These are phyloP conservation scores for Dictyostelium gargantuum DNA, from an alignment of 208 protist species.

Conservation along the genomic window DNA sequence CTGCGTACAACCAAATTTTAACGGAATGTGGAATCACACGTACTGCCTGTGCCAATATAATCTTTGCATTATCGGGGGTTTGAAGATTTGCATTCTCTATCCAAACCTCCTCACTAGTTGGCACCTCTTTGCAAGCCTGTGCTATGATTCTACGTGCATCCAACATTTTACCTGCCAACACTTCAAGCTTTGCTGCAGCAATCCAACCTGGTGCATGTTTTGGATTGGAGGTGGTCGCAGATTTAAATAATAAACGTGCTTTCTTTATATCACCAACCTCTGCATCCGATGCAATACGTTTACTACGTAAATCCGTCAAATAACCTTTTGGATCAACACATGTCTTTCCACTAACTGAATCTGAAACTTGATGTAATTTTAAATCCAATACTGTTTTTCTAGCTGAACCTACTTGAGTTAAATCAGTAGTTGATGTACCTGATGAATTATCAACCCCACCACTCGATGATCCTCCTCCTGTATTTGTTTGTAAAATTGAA, in stretches of 20 bases:
- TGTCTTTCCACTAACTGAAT: slow-evolving; percentile 90
- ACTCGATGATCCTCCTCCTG: not conserved
- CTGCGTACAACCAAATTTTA: slow-evolving; percentile 90
- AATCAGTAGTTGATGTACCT: slow-evolving; percentile 79
- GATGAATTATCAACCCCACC: not conserved
- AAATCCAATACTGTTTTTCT: slow-evolving; percentile 82
- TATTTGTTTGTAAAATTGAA: not conserved
- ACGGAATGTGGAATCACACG: slow-evolving; percentile 87
- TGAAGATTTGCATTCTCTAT: slow-evolving; percentile 89
- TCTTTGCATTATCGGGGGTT: slow-evolving; percentile 85
- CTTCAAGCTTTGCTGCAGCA: slow-evolving; percentile 89
- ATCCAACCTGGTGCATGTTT: slow-evolving; percentile 87
- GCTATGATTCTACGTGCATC: slow-evolving; percentile 87
- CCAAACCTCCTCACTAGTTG: slow-evolving; percentile 91
- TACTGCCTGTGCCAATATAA: slow-evolving; percentile 87
- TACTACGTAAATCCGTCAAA: slow-evolving; percentile 87
- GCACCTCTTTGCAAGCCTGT: slow-evolving; percentile 85
- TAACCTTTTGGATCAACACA: slow-evolving; percentile 92
- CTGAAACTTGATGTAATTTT: slow-evolving; percentile 78
- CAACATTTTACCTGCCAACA: slow-evolving; percentile 87
- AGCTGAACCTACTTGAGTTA: slow-evolving; percentile 86
- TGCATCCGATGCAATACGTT: slow-evolving; percentile 71
- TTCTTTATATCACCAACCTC: slow-evolving; percentile 90
- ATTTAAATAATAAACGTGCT: slow-evolving; percentile 87
- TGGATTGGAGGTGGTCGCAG: slow-evolving; percentile 85